A percentile compares a stretch with the other conserved stretches of the same genome.
phyloP scores from a whole-genome alignment of 257 asterid species.

The Coffea canephora region DNA sequence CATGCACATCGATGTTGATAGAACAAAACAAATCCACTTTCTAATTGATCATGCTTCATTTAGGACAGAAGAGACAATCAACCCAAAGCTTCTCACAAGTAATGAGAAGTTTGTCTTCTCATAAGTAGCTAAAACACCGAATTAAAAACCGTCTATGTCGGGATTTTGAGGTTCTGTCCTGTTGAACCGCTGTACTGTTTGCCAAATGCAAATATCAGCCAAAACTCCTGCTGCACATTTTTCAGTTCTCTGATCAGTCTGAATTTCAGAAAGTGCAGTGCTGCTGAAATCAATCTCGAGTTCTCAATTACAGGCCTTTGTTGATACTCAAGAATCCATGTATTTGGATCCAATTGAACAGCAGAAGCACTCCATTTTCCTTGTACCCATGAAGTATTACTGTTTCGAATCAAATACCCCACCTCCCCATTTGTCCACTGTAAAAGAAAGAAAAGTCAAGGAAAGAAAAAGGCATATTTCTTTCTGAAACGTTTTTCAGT shows the following conservation, averaged over 20 bases:
- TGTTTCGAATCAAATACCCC: constrained; percentile 30
- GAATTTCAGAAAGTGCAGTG: constrained; percentile 42
- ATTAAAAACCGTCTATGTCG: constrained; percentile 42
- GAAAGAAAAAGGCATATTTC: background rate
- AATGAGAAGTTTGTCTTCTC: constrained; percentile 2
- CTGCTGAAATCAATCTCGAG: constrained; percentile 45
- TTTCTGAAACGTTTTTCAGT: background rate
- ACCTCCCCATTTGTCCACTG: constrained; percentile 65
- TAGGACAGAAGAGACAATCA: constrained; percentile 5
- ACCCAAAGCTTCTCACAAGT: constrained; percentile 28
- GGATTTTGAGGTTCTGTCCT: constrained; percentile 27
- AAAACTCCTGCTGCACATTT: constrained; percentile 44
- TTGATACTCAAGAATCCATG: constrained; percentile 82
- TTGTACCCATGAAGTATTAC: constrained; percentile 65
- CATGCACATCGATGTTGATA: background rate
- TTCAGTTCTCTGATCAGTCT: constrained; percentile 45
- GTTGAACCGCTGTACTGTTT: constrained; percentile 28
- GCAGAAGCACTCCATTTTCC: constrained; percentile 67
- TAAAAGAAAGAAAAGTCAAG: background rate
- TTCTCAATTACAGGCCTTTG: constrained; percentile 46
- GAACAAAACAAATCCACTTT: background rate
- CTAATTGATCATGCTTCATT: background rate
- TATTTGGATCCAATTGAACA: constrained; percentile 70
- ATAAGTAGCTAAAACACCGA: background rate
- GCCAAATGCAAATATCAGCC: constrained; percentile 35